Conservation (phyloP, 306 rosid species). For the Datisca glomerata region DNA sequence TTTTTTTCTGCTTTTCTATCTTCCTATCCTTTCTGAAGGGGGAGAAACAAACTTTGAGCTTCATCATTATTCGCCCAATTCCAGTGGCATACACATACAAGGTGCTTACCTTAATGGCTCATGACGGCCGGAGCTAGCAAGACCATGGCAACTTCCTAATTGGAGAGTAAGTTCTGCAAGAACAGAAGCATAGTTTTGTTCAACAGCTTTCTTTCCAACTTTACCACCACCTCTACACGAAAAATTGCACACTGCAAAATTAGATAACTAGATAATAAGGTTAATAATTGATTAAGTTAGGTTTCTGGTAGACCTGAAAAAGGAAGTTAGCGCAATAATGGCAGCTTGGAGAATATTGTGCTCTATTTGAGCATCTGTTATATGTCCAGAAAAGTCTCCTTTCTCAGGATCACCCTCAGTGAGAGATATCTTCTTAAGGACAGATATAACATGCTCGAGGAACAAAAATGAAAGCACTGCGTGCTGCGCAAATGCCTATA, state of each 20-base stretch:
- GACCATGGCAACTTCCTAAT: conserved; percentile 85
- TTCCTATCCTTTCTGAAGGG: neutral
- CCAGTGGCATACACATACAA: neutral
- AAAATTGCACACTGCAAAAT: conserved; percentile 5
- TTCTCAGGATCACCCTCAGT: conserved; percentile 41
- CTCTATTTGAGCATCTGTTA: conserved; percentile 43
- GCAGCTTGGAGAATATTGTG: conserved; percentile 71
- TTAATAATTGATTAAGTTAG: conserved; percentile 8
- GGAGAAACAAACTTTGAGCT: conserved; percentile 2
- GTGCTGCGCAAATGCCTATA: conserved; percentile 94
- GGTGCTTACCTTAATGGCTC: conserved; percentile 66
- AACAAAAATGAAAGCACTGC: conserved; percentile 56
- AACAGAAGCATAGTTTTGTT: conserved; percentile 84
- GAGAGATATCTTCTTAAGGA: conserved; percentile 61
- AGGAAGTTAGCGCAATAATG: conserved; percentile 81
- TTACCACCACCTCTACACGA: conserved; percentile 91
- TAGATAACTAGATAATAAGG: conserved; percentile 9
- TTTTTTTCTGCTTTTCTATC: neutral
- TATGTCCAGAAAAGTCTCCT: conserved; percentile 39
- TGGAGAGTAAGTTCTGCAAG: conserved; percentile 88
- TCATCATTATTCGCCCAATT: neutral
- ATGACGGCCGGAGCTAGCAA: conserved; percentile 57
- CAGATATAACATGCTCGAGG: conserved; percentile 72
- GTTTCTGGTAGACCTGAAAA: conserved; percentile 54
- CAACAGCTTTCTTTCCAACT: conserved; percentile 87